Conservation (phyloP, 768 basidiomycete species). For the Boletus edulis region DNA sequence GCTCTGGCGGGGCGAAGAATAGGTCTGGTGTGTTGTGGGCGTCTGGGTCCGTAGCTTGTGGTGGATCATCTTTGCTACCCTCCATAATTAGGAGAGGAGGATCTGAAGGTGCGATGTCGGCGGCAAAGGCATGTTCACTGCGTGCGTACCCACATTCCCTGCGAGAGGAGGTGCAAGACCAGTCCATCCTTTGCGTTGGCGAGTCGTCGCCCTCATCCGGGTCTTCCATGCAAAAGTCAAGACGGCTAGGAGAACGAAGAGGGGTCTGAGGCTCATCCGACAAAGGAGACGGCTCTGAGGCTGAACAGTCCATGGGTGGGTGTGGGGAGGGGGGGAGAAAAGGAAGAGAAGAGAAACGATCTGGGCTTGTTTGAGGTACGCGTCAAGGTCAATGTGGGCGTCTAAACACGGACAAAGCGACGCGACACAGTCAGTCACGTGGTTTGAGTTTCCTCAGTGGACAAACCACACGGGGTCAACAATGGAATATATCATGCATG, state of each 20-base stretch:
- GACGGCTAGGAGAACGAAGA: constrained; percentile 46
- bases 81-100: not conserved
- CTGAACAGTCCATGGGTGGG: constrained; percentile 9
- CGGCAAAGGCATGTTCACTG: constrained; percentile 6
- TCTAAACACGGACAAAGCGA: constrained; percentile 23
- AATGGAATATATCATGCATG: constrained; percentile 2
- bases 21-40: not conserved
- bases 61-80: not conserved
- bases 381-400: constrained; percentile 5
- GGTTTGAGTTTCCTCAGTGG: constrained; percentile 14
- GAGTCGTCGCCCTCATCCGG: not conserved
- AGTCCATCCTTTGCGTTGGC: constrained; percentile 9
- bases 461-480: constrained; percentile 4
- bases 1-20: constrained; percentile 11
- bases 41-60: constrained; percentile 12
- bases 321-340: not conserved
- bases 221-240: constrained; percentile 36
- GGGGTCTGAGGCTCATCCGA: constrained; percentile 24
- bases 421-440: constrained; percentile 25
- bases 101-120: not conserved
- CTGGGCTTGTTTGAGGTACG: constrained; percentile 9
- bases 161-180: constrained; percentile 5
- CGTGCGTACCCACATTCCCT: not conserved
- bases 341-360: not conserved
- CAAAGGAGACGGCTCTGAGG: not conserved